Evolutionary conservation across 768 basidiomycete species (phyloP), one percentile per base, ranked within the genome.

Genomic region (Boletus insuetus): DNA sequence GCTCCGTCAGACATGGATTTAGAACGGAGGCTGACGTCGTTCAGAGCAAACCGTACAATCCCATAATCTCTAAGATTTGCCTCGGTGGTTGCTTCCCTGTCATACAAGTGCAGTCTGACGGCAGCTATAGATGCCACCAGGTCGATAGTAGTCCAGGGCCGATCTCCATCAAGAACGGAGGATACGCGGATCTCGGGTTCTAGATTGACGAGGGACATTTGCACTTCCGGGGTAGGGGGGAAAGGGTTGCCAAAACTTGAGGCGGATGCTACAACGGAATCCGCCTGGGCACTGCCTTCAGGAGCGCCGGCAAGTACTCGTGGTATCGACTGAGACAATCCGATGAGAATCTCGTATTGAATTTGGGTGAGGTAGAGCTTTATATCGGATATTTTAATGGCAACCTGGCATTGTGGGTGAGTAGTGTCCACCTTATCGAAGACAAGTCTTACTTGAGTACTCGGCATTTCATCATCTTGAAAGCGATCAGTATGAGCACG

Each of bases 71-170:
- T 83, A 53, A 95, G 69, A 55, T 80, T 81, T 9, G 73, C 61
- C 45, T 83, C 79, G 3, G 74, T 73, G 14, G 77, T 79, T 1
- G 89, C 94, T 40, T 72, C 72, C 7, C 70, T 76, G 57, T 91
- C 92, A 69, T 93, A 98, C 13, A 99, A 76, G 63, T 98, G 93
- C 14, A 98, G 77, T 62, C 87, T 89, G 64, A 98, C 79, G 0
- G 83, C 75, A 46, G 80, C 75, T 47, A 98, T 75, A 3, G 78
- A 78, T 52, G 98, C 82, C 17, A 85, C 78, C 41, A 97, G 64
- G 67, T 95, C 91, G 40, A 95, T 42, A 1, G 80, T 79, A 12
- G 85, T 81, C 86, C 87, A 87, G 20, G 76, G 72, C 13, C 61
- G 67, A n/a, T 55, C 58, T 35, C 62, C 58, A 6, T 68, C 62